Base-by-base conservation (phyloP, 1,139 yeast genomes). In the Zygoascus sp. region DNA sequence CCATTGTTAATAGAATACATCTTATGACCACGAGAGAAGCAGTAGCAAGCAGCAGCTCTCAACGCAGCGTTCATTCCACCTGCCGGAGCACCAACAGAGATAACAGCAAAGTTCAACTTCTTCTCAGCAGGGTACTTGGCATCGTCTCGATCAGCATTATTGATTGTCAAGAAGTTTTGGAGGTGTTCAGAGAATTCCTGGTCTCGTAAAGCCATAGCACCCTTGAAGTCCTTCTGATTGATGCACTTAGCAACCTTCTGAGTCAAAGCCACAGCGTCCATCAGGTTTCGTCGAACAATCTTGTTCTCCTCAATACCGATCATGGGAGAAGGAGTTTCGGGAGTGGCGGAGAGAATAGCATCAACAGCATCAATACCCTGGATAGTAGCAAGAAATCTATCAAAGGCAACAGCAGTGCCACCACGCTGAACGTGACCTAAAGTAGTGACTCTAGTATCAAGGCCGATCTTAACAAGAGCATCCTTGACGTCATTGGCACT, bases 341-440 rank as follows among this genome's bases (percentile, higher is more conserved):
- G 95, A 7, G 95, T 85, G 46, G 83, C 75, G 48, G 85, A 92
- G 60, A 92, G 75, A 34, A 89, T 95, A 5, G 97, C 97, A 54
- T 83, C 82, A 45, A 92, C 95, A 9, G 98, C 97, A 62, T 90
- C 97, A 28, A 90, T 96, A 66, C 98, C 98, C 73, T 92, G 98
- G 58, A 90, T 67, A 19, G 98, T 90, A 27, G 97, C 96, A 55
- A 92, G 70, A 63, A 85, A 69, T 61, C 98, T 79, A 66, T 92
- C 98, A 63, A 74, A 83, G 2, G 97, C 97, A 48, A 89, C 96
- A 2, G 98, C 97, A 38, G 95, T 77, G 65, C 98, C 98, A 70
- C 98, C 98, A 70, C 98, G 81, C 73, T 92, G 98, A 44, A 92
- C 96, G 65, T 92, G 98, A 36, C 98, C 98, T 57, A 92, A 75